A percentile compares a stretch with the other conserved stretches of the same genome.
Evolutionary conservation across 148 eudicot species (phyloP).

Genomic region (Cornus controversa): DNA sequence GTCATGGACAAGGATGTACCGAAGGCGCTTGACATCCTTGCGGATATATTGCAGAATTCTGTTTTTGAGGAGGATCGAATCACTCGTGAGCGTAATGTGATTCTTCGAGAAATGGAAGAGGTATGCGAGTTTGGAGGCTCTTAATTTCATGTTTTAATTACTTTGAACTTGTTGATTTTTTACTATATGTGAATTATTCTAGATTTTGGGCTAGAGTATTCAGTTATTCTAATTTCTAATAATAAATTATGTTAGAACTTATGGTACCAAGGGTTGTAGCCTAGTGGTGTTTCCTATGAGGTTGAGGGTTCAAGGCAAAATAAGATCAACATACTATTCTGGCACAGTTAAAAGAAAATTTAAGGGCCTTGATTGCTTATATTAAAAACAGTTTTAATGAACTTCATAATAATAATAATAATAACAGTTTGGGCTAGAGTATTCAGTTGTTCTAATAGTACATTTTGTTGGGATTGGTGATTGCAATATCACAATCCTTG

Average conservation of each 20-base stretch:
- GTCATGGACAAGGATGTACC: conserved; percentile 26
- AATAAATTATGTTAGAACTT: no score
- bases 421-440: not conserved
- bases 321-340: no score
- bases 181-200: no score
- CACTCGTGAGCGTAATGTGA: conserved; percentile 34
- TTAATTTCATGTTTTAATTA: not conserved
- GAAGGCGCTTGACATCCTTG: conserved; percentile 46
- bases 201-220: not conserved
- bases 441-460: not conserved
- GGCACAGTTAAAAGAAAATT: no score
- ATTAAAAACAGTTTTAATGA: no score
- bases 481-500: no score
- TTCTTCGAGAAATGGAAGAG: conserved; percentile 51
- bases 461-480: not conserved
- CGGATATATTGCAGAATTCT: conserved; percentile 44
- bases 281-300: no score
- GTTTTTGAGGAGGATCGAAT: conserved; percentile 29
- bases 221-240: not conserved
- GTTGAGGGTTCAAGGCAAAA: no score
- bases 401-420: no score
- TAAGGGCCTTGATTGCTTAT: no score
- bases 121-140: conserved; percentile 17
- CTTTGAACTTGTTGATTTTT: not conserved
- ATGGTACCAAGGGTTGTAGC: no score